A percentile compares a stretch with the other conserved stretches of the same genome.
These are phyloP conservation scores for Dendryphion nanum DNA, from an alignment of 2,329 filamentous ascomycete genomes.

Conservation along the genomic window DNA sequence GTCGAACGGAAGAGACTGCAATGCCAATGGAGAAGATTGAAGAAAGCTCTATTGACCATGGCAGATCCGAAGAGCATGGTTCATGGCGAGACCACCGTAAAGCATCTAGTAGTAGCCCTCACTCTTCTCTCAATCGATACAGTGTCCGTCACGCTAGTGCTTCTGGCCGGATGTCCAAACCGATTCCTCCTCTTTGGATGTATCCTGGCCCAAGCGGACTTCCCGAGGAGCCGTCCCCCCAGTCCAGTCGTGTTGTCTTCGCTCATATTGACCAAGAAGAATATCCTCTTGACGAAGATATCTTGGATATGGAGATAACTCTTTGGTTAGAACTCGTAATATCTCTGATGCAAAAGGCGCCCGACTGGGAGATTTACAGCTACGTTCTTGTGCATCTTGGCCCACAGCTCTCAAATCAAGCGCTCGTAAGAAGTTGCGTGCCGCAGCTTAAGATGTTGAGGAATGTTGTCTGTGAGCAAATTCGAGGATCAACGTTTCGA, in stretches of 20 bases:
- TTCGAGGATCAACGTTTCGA: constrained; percentile 72
- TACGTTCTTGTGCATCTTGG: constrained; percentile 84
- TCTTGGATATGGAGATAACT: constrained; percentile 49
- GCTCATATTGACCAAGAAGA: constrained; percentile 44
- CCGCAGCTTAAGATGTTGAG: constrained; percentile 74
- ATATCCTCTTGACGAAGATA: constrained; percentile 33
- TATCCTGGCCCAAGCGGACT: constrained; percentile 54
- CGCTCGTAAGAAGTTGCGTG: constrained; percentile 73
- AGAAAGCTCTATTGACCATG: constrained; percentile 27
- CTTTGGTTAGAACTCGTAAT: constrained; percentile 76
- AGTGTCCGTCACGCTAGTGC: constrained; percentile 21
- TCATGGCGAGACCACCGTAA: constrained; percentile 33
- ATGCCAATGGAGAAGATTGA: constrained; percentile 45
- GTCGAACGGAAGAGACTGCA: constrained; percentile 58
- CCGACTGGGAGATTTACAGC: constrained; percentile 90
- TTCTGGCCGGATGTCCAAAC: constrained; percentile 29
- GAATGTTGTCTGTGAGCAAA: constrained; percentile 75
- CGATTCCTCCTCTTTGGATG: constrained; percentile 53
- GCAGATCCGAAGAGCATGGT: constrained; percentile 25
- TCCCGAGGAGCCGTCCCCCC: constrained; percentile 52
- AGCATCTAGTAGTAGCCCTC: constrained; percentile 27
- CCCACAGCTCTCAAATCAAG: constrained; percentile 85
- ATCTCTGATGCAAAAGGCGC: constrained; percentile 69
- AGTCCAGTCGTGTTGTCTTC: constrained; percentile 51
- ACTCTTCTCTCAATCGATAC: constrained; percentile 31